Base-by-base conservation (phyloP, 768 basidiomycete genomes). In the Butyriboletus loyo region DNA sequence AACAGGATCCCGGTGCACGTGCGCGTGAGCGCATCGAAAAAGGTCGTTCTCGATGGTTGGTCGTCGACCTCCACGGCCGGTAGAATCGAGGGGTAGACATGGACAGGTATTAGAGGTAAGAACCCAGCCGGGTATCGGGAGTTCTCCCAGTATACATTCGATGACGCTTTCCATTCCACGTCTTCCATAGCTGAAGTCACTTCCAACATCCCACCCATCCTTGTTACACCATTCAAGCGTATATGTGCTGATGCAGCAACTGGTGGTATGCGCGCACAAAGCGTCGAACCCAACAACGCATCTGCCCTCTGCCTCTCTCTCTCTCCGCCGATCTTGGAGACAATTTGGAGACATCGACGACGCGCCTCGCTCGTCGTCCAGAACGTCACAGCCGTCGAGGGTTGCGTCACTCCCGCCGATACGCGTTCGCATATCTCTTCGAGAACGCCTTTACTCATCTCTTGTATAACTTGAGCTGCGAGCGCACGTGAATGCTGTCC, bases 341-440 rank as follows among this genome's bases (percentile, higher is more conserved):
- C 83, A 50, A 95, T 93, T n/a, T 81, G 76, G 19, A 86, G 70
- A 60, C 85, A 87, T 5, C 91, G 79, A 44, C 81, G 78, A 38
- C 81, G 80, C 0, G 90, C 91, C 64, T 93, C 92, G 0, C 68
- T 65, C 0, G 91, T 94, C 6, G 88, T 85, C 88, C 89, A 96
- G 54, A 93, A 92, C 41, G 80, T 75, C 7, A 88, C 73, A 14
- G 17, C 8, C 10, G 42, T 31, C 17, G 30, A 2, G 14, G n/a
- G 7, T 15, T 22, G 19, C 9, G 21, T 7, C 30, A 17, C 21
- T 27, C 28, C 11, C 14, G 58, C 19, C 1, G 62, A 58, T 10
- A 84, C 64, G 32, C 78, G 77, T 24, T 81, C 78, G 42, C 72
- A 71, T 38, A 92, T 76, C 53, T 88, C 87, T 48, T 85, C 73